phyloP scores from a whole-genome alignment of 441 rosid genomes.

The Breynia disticha region DNA sequence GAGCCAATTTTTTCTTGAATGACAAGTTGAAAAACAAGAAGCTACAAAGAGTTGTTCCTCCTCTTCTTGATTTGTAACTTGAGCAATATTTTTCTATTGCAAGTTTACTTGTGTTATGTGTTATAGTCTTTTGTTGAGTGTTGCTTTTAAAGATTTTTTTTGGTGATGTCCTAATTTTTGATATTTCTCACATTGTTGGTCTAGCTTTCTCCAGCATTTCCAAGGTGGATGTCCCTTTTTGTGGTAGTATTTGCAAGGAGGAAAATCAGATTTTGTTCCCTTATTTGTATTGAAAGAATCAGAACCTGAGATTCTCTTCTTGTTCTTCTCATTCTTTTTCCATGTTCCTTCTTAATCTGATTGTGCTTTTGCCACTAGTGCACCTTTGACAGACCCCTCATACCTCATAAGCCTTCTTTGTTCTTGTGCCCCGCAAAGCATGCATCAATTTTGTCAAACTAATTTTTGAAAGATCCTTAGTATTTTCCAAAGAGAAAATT shows the following conservation, averaged over 20 bases:
- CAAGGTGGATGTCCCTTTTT: slow-evolving; percentile 9
- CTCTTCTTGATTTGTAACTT: slow-evolving; percentile 8
- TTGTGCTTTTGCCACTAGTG: too few species aligned
- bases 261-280: not conserved
- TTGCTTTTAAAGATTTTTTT: slow-evolving; percentile 6
- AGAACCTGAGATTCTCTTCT: not conserved
- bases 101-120: too few species aligned
- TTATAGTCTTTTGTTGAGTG: slow-evolving; percentile 1
- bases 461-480: not conserved
- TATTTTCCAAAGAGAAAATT: not conserved
- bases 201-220: slow-evolving; percentile 15
- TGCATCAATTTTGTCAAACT: not conserved
- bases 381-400: not conserved
- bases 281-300: not conserved
- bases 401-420: not conserved
- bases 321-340: not conserved
- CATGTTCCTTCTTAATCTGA: not conserved
- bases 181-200: slow-evolving; percentile 9
- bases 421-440: not conserved
- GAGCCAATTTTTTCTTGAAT: slow-evolving; percentile 12
- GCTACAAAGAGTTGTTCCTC: slow-evolving; percentile 5
- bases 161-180: slow-evolving; percentile 14
- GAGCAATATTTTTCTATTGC: not conserved
- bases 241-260: slow-evolving; percentile 8
- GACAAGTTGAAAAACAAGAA: slow-evolving; percentile 4